Percentiles rank a stretch among this genome's conserved stretches.
These are phyloP conservation scores for Fusarium coicis DNA, from an alignment of 2,329 filamentous ascomycete genomes.

Conservation along the genomic window DNA sequence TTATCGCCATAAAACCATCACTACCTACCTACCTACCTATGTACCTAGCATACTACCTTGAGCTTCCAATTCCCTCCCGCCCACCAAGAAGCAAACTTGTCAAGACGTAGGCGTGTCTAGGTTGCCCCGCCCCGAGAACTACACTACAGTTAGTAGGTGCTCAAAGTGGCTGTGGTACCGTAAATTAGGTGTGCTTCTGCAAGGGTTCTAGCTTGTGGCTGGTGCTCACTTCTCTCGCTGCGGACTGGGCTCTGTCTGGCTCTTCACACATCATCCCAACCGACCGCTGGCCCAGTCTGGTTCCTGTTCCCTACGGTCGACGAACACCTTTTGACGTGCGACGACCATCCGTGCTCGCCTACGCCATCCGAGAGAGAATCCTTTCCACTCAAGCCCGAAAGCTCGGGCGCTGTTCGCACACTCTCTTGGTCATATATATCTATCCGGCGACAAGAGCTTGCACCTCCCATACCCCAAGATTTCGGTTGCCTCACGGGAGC, in stretches of 20 bases:
- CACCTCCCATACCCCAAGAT: constrained; percentile 9
- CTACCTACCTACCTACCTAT: not conserved
- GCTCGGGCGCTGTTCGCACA: constrained; percentile 39
- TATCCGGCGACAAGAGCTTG: constrained; percentile 17
- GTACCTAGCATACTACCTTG: not conserved
- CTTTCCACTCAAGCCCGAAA: constrained; percentile 39
- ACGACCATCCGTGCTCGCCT: constrained; percentile 41
- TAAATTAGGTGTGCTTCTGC: constrained; percentile 2
- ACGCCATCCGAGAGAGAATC: constrained; percentile 43
- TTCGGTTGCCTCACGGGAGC: constrained; percentile 43
- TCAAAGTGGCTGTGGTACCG: constrained; percentile 26
- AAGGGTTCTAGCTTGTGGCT: constrained; percentile 37
- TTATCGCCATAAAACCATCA: constrained; percentile 8
- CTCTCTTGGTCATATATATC: constrained; percentile 30
- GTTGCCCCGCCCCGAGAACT: constrained; percentile 28
- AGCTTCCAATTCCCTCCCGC: not conserved
- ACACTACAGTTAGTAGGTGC: not conserved
- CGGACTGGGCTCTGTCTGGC: constrained; percentile 19
- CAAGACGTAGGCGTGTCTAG: constrained; percentile 28
- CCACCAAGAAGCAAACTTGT: constrained; percentile 19
- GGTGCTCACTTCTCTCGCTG: constrained; percentile 16
- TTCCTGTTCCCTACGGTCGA: constrained; percentile 36
- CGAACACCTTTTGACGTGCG: constrained; percentile 42
- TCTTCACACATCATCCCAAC: constrained; percentile 28
- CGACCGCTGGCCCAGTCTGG: constrained; percentile 30